Conservation (phyloP, 441 rosid species). For the Eruca vesicaria region DNA sequence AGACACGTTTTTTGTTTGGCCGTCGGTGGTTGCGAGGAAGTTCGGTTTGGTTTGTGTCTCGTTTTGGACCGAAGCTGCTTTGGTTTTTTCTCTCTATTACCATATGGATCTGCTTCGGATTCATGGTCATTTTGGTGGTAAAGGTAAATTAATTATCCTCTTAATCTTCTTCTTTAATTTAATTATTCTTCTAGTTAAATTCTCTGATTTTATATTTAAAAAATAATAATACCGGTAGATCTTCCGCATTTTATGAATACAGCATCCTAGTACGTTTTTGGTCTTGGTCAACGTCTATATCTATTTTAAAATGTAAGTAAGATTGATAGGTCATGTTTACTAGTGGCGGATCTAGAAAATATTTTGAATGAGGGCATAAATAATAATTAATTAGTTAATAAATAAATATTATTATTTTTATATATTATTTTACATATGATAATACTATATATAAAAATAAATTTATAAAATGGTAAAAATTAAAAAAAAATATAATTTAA, state of each 20-base stretch:
- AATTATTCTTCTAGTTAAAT: not conserved
- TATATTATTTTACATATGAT: too few relatives aligned
- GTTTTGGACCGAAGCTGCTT: conserved; percentile 74
- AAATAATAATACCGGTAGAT: not conserved
- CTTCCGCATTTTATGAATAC: not conserved
- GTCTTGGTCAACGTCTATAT: conserved; percentile 23
- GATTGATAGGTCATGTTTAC: not conserved
- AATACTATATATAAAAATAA: too few relatives aligned
- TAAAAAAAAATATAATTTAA: too few relatives aligned
- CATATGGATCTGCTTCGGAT: conserved; percentile 60
- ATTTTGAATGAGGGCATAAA: too few relatives aligned
- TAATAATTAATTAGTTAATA: too few relatives aligned
- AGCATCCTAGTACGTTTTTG: not conserved
- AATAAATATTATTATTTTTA: too few relatives aligned
- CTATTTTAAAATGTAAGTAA: not conserved
- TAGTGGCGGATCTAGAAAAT: too few relatives aligned
- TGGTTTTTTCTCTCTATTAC: conserved; percentile 55
- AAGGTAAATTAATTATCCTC: conserved; percentile 35
- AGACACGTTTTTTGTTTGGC: conserved; percentile 61
- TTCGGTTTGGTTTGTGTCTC: conserved; percentile 55
- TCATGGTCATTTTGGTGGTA: conserved; percentile 56
- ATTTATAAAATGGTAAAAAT: too few relatives aligned
- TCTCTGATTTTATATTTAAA: not conserved
- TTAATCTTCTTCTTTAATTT: not conserved
- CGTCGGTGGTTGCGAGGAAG: conserved; percentile 55